Conservation (phyloP, 768 basidiomycete genomes). For the Tubosaeta sp. region DNA sequence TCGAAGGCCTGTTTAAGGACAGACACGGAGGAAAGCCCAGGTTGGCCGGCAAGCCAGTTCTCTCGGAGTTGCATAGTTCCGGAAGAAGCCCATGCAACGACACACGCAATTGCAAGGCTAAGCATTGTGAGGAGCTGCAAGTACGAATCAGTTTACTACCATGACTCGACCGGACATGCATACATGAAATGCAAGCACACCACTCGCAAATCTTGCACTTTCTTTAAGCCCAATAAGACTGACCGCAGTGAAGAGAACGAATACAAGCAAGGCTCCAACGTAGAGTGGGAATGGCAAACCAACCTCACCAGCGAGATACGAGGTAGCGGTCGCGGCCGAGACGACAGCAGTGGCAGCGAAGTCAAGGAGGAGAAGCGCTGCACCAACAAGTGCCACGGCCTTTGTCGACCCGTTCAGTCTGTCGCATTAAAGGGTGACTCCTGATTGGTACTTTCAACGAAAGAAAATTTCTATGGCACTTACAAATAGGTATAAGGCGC, state of each 20-base stretch:
- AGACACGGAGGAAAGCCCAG: slow-evolving; percentile 23
- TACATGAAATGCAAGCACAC: slow-evolving; percentile 58
- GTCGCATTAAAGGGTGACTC: neutral
- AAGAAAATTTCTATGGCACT: slow-evolving; percentile 12
- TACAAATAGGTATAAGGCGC: slow-evolving; percentile 71
- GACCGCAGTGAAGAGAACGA: slow-evolving; percentile 49
- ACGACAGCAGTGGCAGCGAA: slow-evolving; percentile 66
- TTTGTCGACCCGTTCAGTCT: slow-evolving; percentile 65
- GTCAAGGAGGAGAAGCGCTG: slow-evolving; percentile 65
- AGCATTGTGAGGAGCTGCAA: slow-evolving; percentile 52
- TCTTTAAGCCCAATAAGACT: slow-evolving; percentile 59
- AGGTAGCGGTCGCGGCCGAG: slow-evolving; percentile 67
- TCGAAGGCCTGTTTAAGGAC: slow-evolving; percentile 51
- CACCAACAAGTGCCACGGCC: slow-evolving; percentile 57
- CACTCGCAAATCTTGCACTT: slow-evolving; percentile 56
- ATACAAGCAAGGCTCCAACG: slow-evolving; percentile 49
- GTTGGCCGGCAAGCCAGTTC: slow-evolving; percentile 50
- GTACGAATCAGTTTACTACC: neutral
- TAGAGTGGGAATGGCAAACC: slow-evolving; percentile 52
- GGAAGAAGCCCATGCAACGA: slow-evolving; percentile 46
- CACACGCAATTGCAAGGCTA: slow-evolving; percentile 46
- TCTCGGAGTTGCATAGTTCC: slow-evolving; percentile 46
- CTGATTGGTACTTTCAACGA: neutral
- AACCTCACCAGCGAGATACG: slow-evolving; percentile 65
- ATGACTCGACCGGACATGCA: slow-evolving; percentile 11